phyloP scores from a whole-genome alignment of 1,284 basidiomycete species.

The Boletus austroedulis region DNA sequence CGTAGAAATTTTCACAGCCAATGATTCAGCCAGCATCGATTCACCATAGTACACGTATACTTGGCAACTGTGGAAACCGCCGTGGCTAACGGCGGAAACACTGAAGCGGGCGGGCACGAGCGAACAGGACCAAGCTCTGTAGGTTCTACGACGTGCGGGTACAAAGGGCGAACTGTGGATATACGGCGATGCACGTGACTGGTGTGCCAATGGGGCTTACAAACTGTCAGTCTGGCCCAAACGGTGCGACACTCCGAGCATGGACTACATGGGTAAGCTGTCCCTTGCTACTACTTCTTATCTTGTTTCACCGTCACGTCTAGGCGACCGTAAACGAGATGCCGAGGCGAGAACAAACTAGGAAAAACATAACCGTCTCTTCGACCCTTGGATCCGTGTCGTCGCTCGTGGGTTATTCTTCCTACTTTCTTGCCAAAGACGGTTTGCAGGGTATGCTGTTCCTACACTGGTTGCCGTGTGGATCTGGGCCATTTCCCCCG shows the following conservation, averaged over 20 bases:
- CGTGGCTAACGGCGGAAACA: neutral
- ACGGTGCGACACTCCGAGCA: too few relatives aligned
- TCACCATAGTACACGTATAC: too few relatives aligned
- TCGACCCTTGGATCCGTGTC: constrained; percentile 82
- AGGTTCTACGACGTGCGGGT: too few relatives aligned
- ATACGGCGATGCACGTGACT: too few relatives aligned
- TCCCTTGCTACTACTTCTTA: neutral
- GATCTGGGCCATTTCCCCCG: neutral
- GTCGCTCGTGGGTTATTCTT: constrained; percentile 80
- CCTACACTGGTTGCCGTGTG: neutral
- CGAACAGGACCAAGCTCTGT: too few relatives aligned
- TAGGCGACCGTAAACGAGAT: constrained; percentile 73
- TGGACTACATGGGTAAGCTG: constrained; percentile 73
- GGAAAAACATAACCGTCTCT: constrained; percentile 81
- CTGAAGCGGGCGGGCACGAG: neutral
- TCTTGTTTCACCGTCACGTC: neutral
- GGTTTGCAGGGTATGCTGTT: constrained; percentile 79
- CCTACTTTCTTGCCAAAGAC: constrained; percentile 87
- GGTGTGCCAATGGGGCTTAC: too few relatives aligned
- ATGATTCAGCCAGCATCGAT: too few relatives aligned
- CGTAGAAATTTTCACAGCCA: too few relatives aligned
- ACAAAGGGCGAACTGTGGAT: too few relatives aligned
- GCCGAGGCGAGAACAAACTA: constrained; percentile 53
- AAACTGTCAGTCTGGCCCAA: too few relatives aligned
- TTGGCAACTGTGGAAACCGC: too few relatives aligned